Percentiles rank a stretch among this genome's conserved stretches.
Conservation (phyloP, 2,329 filamentous ascomycete genomes). For the Torrubiella hemipterigena region DNA sequence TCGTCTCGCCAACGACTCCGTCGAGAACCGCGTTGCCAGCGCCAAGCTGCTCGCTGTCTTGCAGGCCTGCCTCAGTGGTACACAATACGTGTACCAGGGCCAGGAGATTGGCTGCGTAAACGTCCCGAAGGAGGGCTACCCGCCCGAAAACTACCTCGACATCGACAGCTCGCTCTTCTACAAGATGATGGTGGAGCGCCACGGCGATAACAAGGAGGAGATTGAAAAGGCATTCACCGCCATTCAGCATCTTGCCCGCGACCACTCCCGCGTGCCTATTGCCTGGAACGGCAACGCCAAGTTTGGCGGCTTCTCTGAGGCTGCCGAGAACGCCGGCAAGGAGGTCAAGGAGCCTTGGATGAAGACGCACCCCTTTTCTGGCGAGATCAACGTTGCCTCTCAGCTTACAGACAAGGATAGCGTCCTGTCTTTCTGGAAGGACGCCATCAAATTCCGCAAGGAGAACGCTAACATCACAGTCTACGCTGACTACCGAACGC, state of each 20-base stretch:
- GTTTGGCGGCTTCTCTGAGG: conserved; percentile 21
- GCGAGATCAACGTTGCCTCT: conserved; percentile 40
- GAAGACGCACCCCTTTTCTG: conserved; percentile 17
- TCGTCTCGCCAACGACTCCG: conserved; percentile 37
- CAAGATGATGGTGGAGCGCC: conserved; percentile 16
- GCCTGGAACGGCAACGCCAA: conserved; percentile 41
- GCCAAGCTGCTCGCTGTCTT: conserved; percentile 49
- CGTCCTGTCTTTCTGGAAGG: conserved; percentile 20
- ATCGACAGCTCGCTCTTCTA: conserved; percentile 34
- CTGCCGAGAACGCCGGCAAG: conserved; percentile 19
- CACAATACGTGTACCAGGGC: conserved; percentile 55
- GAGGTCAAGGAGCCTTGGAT: conserved; percentile 20
- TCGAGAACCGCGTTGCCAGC: conserved; percentile 31
- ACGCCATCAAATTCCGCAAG: conserved; percentile 15
- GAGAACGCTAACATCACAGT: conserved; percentile 19
- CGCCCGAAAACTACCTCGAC: conserved; percentile 41
- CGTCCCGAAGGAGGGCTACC: conserved; percentile 43
- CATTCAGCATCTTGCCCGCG: conserved; percentile 29
- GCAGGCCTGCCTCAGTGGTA: conserved; percentile 40
- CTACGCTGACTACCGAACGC: conserved; percentile 19
- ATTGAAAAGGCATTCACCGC: conserved; percentile 22
- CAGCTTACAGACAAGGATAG: conserved; percentile 32
- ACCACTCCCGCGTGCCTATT: conserved; percentile 56
- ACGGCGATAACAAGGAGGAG: conserved; percentile 16
- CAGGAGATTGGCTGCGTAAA: conserved; percentile 57